Conservation (phyloP, 495 filamentous ascomycete species). For the Annulohypoxylon stygium region DNA sequence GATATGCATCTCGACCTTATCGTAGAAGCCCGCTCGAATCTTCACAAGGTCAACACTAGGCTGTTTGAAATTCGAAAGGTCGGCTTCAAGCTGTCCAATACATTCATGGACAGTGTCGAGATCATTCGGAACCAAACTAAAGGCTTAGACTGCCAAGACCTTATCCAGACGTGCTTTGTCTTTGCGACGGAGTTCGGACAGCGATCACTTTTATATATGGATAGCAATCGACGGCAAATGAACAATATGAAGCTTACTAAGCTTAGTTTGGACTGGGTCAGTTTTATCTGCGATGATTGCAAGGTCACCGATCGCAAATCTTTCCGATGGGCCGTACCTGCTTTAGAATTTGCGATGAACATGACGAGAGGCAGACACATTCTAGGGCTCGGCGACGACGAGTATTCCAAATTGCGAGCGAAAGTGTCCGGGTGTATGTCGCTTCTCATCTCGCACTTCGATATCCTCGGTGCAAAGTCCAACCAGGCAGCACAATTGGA, state of each 20-base stretch:
- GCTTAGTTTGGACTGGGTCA: constrained; percentile 94
- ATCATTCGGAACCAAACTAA: constrained; percentile 87
- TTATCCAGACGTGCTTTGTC: constrained; percentile 98
- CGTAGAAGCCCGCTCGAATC: constrained; percentile 91
- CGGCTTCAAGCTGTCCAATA: constrained; percentile 96
- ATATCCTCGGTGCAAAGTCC: constrained; percentile 97
- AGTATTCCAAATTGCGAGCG: constrained; percentile 81
- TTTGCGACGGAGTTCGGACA: constrained; percentile 99
- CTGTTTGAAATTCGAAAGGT: constrained; percentile 96
- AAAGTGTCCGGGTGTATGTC: constrained; percentile 99
- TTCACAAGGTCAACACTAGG: constrained; percentile 90
- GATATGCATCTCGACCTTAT: constrained; percentile 87
- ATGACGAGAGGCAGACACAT: constrained; percentile 96
- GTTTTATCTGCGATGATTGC: constrained; percentile 98
- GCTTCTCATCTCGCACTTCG: constrained; percentile 95
- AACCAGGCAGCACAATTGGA: constrained; percentile 93
- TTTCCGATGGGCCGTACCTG: constrained; percentile 95
- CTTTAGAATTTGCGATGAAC: constrained; percentile 95
- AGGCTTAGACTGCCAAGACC: constrained; percentile 89
- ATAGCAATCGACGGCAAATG: constrained; percentile 91
- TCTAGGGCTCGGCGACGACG: constrained; percentile 83
- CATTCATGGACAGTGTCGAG: constrained; percentile 98
- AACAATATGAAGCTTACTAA: constrained; percentile 95
- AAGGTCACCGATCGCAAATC: constrained; percentile 94
- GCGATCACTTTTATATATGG: constrained; percentile 91